Base-by-base conservation (phyloP, 805 yeast genomes). In the Sugiyamaella mastotermitis region DNA sequence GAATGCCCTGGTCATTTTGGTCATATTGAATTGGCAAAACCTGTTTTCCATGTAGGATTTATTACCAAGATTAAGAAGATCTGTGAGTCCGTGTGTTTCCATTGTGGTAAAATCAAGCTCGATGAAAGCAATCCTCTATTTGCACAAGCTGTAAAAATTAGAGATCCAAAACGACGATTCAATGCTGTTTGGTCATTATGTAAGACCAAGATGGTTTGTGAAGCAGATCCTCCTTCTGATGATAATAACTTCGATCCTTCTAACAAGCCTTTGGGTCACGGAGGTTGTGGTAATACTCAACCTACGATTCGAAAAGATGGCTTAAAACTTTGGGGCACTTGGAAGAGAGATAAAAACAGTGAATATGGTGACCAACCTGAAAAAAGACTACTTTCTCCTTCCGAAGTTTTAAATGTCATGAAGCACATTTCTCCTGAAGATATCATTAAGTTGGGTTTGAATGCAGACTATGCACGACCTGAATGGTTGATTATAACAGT, bases 1-100 rank as follows among this genome's bases (percentile, higher is more conserved):
- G 97, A 92, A 61, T 92, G 99, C 65, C 97, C 97, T 0, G 99
- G 99, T 43, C 99, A 92, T 68, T 92, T 92, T 65, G 99, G 99
- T 51, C 99, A 92, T 58, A 92, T 92, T 45, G 99, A 92, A 60
- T 72, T 92, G 49, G 97, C 98, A 24, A 92, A 90, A 60, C 98
- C 99, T 10, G 99, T 92, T 26, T 92, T 92, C 66, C 98, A 92
- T 62, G 86, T 92, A 61, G 98, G 63, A 61, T 92, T 86, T 63
- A 78, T 92, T 55, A 76, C 94, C 33, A 90, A 85, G 59, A 90
- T 92, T 56, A 92, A 92, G 60, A 92, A 92, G 61, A 84, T 86
- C 26, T 83, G 95, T 61, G 98, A 92, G 62, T 83, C 92, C 66
- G 90, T 90, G 21, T 92, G 99, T 69, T 88, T 92, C 87, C 95